Evolutionary conservation across 169 alveolate genomes (phyloP).

Genomic region (Cyclospora cayetanensis): DNA sequence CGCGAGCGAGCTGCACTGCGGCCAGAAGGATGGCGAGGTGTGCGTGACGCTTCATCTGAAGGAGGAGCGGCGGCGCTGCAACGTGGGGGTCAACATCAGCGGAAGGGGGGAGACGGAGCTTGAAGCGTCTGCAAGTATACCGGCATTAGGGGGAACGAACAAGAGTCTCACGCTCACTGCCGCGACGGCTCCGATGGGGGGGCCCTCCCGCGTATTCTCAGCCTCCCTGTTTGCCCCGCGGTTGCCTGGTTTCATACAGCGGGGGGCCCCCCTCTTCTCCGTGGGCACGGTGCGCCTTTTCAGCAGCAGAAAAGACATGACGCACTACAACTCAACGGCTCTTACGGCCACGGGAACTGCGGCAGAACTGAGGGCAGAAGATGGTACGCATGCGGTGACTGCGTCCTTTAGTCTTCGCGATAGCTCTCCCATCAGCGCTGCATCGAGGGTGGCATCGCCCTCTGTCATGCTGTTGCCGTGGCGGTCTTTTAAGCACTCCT

Average conservation of each 20-base stretch:
- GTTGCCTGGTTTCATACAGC: background rate
- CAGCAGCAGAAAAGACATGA: background rate
- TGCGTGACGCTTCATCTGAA: background rate
- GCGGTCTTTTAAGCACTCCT: background rate
- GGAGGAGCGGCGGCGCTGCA: slow-evolving; percentile 15
- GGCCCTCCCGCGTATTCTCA: background rate
- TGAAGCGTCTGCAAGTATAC: background rate
- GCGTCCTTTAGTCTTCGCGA: background rate
- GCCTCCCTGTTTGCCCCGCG: background rate
- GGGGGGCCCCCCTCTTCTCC: background rate
- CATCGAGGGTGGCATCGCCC: background rate
- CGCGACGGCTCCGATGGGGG: background rate
- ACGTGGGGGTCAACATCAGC: background rate
- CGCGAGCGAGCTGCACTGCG: background rate
- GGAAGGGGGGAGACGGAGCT: background rate
- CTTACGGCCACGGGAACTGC: background rate
- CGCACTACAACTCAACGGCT: background rate
- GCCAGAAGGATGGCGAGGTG: background rate
- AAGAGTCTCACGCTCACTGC: background rate
- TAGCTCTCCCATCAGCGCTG: background rate
- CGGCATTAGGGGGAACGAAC: background rate
- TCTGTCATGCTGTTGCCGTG: background rate
- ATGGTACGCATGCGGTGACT: background rate
- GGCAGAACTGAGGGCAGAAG: background rate
- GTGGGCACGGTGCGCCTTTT: background rate